Conservation (phyloP, 2,329 filamentous ascomycete genomes). For the Fonsecaea pugnacius region DNA sequence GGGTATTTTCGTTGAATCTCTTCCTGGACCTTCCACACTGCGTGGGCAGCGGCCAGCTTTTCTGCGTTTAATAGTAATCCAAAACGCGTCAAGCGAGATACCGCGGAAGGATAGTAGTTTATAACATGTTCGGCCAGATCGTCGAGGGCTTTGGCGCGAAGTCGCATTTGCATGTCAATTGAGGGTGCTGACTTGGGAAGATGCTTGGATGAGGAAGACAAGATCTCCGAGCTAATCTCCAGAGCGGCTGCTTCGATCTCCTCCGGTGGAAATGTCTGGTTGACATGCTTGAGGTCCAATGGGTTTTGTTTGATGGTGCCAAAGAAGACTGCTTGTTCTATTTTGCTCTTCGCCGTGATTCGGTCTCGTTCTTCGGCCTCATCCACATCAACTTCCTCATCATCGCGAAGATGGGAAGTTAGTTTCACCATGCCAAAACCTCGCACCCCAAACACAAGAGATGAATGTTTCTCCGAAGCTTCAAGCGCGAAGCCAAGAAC, state of each 20-base stretch:
- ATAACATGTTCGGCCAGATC: conserved; percentile 74
- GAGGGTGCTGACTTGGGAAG: conserved; percentile 74
- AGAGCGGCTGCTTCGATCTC: conserved; percentile 79
- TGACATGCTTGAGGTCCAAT: conserved; percentile 76
- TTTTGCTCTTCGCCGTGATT: conserved; percentile 82
- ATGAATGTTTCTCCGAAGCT: conserved; percentile 45
- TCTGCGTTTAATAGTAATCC: conserved; percentile 85
- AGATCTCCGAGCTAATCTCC: conserved; percentile 77
- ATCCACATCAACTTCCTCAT: conserved; percentile 54
- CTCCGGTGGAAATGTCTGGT: conserved; percentile 67
- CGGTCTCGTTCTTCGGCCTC: conserved; percentile 44
- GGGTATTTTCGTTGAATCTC: conserved; percentile 64
- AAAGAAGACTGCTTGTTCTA: conserved; percentile 95
- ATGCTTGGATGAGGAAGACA: conserved; percentile 75
- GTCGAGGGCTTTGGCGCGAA: conserved; percentile 72
- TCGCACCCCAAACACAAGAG: conserved; percentile 60
- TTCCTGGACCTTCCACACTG: conserved; percentile 82
- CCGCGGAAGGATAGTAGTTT: conserved; percentile 63
- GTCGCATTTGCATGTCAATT: conserved; percentile 77
- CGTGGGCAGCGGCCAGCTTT: conserved; percentile 78
- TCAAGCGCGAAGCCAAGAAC: conserved; percentile 58
- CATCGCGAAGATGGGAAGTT: conserved; percentile 42
- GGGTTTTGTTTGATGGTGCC: conserved; percentile 80
- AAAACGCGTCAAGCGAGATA: conserved; percentile 76
- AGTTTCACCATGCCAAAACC: conserved; percentile 61